Evolutionary conservation across 768 basidiomycete genomes (phyloP).

Genomic region (Lenzites betulinus): DNA sequence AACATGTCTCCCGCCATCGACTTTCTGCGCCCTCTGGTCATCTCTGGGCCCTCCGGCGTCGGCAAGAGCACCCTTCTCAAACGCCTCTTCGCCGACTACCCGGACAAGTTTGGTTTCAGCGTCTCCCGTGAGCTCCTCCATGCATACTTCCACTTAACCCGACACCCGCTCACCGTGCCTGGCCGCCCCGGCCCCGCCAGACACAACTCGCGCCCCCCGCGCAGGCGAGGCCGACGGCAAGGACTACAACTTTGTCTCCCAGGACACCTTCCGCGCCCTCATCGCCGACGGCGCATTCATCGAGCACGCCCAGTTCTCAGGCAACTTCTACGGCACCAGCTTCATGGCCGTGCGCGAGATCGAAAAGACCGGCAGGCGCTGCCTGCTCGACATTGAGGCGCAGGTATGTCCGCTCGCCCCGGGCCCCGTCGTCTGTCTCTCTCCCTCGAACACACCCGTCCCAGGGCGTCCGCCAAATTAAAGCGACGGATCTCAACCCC

Average conservation of each 20-base stretch:
- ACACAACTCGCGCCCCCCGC: conserved; percentile 87
- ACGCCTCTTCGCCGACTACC: conserved; percentile 77
- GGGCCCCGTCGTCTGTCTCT: background rate
- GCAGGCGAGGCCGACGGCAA: conserved; percentile 80
- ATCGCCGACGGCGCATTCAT: conserved; percentile 78
- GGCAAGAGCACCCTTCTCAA: conserved; percentile 91
- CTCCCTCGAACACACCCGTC: conserved; percentile 20
- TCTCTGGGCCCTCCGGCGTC: conserved; percentile 91
- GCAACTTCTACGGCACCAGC: conserved; percentile 93
- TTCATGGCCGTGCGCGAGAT: conserved; percentile 74
- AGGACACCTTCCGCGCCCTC: conserved; percentile 70
- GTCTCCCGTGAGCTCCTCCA: conserved; percentile 69
- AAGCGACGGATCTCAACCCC: conserved; percentile 77
- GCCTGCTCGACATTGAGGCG: conserved; percentile 94
- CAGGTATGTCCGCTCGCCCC: conserved; percentile 58
- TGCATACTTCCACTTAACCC: conserved; percentile 5
- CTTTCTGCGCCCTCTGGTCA: conserved; percentile 74
- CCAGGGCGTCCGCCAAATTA: conserved; percentile 92
- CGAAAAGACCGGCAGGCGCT: conserved; percentile 68
- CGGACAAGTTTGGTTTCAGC: conserved; percentile 88
- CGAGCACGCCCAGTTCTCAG: conserved; percentile 92
- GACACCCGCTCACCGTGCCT: conserved; percentile 5
- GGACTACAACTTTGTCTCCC: conserved; percentile 84
- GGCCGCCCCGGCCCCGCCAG: conserved; percentile 40
- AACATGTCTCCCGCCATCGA: conserved; percentile 36